Conservation (phyloP, 2,329 filamentous ascomycete genomes). For the Aspergillus sclerotialis region DNA sequence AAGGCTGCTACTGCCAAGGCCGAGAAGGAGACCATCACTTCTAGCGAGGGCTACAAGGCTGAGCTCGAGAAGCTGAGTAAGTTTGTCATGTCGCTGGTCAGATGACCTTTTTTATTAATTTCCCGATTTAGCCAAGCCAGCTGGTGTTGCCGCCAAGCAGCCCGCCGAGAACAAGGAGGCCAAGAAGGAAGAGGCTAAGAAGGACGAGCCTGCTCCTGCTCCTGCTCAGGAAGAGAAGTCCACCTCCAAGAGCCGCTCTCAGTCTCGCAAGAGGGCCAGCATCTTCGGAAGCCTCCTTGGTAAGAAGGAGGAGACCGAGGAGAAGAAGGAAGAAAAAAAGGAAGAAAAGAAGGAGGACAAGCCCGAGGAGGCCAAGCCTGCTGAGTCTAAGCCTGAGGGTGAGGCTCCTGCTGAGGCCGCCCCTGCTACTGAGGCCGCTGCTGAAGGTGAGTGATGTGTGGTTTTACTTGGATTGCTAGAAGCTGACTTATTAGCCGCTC, state of each 20-base stretch:
- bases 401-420: constrained; percentile 29
- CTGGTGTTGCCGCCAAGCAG: constrained; percentile 17
- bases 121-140: constrained; percentile 25
- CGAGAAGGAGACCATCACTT: constrained; percentile 62
- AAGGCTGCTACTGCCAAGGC: constrained; percentile 82
- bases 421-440: constrained; percentile 7
- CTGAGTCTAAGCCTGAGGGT: constrained; percentile 5
- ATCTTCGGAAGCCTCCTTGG: constrained; percentile 41
- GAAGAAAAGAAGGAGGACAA: constrained; percentile 36
- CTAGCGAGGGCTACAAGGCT: constrained; percentile 82
- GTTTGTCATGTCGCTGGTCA: constrained; percentile 19
- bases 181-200: constrained; percentile 13
- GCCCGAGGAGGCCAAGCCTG: constrained; percentile 36
- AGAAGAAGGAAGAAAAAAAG: constrained; percentile 39
- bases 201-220: constrained; percentile 35
- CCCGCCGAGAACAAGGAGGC: constrained; percentile 16
- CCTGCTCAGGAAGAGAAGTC: constrained; percentile 43
- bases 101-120: constrained; percentile 13
- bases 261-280: constrained; percentile 52
- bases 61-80: constrained; percentile 65
- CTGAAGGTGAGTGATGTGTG: constrained; percentile 16
- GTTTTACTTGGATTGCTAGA: constrained; percentile 14
- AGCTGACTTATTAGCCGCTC: constrained; percentile 20
- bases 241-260: constrained; percentile 52
- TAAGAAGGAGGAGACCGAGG: constrained; percentile 53